Conservation (phyloP, 208 protist genomes). For the Leishmania lainsoni region DNA sequence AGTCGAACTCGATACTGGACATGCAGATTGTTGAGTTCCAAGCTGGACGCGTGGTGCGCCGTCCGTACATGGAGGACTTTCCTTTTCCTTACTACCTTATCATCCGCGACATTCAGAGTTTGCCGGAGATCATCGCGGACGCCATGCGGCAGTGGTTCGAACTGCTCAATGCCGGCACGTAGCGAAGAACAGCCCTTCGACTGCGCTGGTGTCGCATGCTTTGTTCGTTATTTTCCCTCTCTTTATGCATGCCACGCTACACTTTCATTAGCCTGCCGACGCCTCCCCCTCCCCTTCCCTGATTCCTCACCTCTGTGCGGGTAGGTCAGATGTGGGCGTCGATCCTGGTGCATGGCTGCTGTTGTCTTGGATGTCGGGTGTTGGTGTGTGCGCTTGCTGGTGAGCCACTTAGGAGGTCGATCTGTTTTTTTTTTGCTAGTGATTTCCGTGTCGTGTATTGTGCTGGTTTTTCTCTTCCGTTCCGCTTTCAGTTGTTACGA, state of each 20-base stretch:
- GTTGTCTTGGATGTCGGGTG: not conserved
- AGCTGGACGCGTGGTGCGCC: conserved; percentile 82
- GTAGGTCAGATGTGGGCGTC: not conserved
- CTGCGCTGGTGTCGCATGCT: not conserved
- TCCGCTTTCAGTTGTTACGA: too few relatives aligned
- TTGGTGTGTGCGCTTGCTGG: not conserved
- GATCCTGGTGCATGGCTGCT: not conserved
- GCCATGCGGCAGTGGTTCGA: conserved; percentile 99
- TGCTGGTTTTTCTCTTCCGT: not conserved
- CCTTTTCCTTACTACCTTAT: conserved; percentile 99
- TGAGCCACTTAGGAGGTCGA: not conserved
- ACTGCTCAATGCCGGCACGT: conserved; percentile 68
- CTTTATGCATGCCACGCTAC: conserved; percentile 8
- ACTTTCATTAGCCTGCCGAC: not conserved
- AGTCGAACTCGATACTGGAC: conserved; percentile 89
- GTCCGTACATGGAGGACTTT: conserved; percentile 98
- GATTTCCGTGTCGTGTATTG: not conserved
- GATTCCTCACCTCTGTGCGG: not conserved
- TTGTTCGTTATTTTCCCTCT: not conserved
- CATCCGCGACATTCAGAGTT: conserved; percentile 94
- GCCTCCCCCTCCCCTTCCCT: not conserved
- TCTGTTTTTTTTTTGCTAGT: not conserved
- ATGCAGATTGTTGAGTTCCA: conserved; percentile 92
- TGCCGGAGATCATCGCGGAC: conserved; percentile 98
- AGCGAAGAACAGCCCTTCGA: not conserved